Base-by-base conservation (phyloP, 2,329 filamentous ascomycete species). In the Colletotrichum somersetense region DNA sequence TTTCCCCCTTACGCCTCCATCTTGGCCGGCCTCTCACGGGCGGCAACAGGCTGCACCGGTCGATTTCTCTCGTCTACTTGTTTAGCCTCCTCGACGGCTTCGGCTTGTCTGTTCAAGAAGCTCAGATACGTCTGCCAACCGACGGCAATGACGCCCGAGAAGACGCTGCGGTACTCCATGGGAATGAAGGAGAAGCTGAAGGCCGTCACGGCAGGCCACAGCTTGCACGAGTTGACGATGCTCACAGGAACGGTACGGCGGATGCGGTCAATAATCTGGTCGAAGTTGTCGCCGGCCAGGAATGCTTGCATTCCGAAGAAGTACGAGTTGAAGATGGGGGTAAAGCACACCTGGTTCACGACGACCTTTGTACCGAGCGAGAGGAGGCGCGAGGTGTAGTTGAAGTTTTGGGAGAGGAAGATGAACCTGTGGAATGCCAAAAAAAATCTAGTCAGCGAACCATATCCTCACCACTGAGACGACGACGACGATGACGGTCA, bases 121-220 rank as follows among this genome's bases (percentile, higher is more conserved):
- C 91, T 93, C 76, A 98, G 79, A 85, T 97, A 98, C 0, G 94
- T 95, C 87, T 97, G 95, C 95, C 95, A 98, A 0, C 93, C 93
- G 63, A 97, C 92, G 1, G 94, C 93, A 75, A 97, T 88, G 8
- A 92, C 83, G 1, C 93, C 94, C 0, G 92, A 90, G 76, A 97
- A 96, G 20, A 97, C 87, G 76, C 91, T 93, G 62, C 95, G 86
- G 81, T 94, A 96, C 78, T 96, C 91, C 59, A 94, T 85, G 35
- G 91, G 89, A 5, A 98, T 85, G 77, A 94, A 96, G n/a, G 92
- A 90, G 78, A 98, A 97, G 80, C 88, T 95, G 79, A 98, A 91
- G 0, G 94, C 94, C 18, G 92, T 97, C 20, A 97, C 92, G 0
- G 90, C 90, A 0, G 95, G 96, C 95, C 95, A 98, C 33, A 98